phyloP scores from a whole-genome alignment of 139 green algal genomes.

The Chlorella ohadii region DNA sequence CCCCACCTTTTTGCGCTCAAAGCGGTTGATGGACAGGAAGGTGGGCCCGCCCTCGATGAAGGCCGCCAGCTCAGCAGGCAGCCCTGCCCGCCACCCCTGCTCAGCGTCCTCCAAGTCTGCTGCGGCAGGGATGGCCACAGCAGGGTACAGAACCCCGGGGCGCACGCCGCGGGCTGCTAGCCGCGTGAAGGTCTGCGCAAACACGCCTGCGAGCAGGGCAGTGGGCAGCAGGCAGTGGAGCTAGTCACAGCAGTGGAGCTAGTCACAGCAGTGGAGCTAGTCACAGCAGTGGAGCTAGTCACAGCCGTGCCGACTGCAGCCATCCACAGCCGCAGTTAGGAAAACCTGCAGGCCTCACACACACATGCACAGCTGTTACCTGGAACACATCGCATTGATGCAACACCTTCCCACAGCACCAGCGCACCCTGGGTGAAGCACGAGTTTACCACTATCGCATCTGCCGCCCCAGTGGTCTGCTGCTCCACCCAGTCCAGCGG shows the following conservation, averaged over 20 bases:
- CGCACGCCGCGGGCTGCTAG: slow-evolving; percentile 52
- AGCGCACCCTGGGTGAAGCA: slow-evolving; percentile 77
- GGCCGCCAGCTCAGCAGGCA: slow-evolving; percentile 52
- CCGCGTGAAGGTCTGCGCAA: slow-evolving; percentile 82
- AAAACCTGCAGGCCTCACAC: too few relatives aligned
- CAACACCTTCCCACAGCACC: background rate
- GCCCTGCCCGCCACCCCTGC: slow-evolving; percentile 44
- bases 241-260: too few relatives aligned
- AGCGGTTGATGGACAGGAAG: slow-evolving; percentile 98
- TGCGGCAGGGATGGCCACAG: slow-evolving; percentile 70
- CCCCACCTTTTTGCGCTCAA: slow-evolving; percentile 95
- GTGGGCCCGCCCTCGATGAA: slow-evolving; percentile 59
- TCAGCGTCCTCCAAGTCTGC: slow-evolving; percentile 51
- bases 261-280: background rate
- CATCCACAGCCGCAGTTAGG: too few relatives aligned
- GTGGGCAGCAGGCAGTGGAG: background rate
- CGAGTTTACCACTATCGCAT: slow-evolving; percentile 94
- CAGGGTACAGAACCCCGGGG: slow-evolving; percentile 90
- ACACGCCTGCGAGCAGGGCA: slow-evolving; percentile 59
- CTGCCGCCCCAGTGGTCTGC: slow-evolving; percentile 76
- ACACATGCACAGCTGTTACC: too few relatives aligned
- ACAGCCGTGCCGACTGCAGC: background rate
- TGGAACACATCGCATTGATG: too few relatives aligned
- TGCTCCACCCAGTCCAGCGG: slow-evolving; percentile 91
- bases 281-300: background rate